Base-by-base conservation (phyloP, 2,329 filamentous ascomycete species). In the Colletotrichum lini region DNA sequence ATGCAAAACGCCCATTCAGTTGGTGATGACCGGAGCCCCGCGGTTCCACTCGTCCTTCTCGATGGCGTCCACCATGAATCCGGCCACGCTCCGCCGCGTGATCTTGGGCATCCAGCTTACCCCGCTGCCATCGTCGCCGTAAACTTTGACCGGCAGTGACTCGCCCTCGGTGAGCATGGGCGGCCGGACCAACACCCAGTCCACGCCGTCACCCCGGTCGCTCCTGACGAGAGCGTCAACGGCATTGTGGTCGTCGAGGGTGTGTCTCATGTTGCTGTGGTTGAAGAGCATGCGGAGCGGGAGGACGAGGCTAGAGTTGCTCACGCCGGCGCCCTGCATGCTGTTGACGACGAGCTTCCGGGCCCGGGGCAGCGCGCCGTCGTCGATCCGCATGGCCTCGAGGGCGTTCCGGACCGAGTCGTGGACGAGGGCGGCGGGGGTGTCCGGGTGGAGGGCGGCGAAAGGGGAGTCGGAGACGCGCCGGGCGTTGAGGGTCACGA, bases 321-420 rank as follows among this genome's bases (percentile, higher is more conserved):
- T 88, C 40, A 80, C 77, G 0, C 84, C 86, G 1, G 84, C 82
- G 13, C 88, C 88, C 71, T 86, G 84, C 1, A 85, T 83, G 15
- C 84, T 86, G 77, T 89, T 83, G 58, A 87, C 79, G 35, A 89
- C 80, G 2, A 88, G 74, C 62, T 86, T 87, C 9, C 53, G 67
- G 35, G 18, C 35, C 57, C 72, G 60, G 12, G 81, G 78, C 0
- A 76, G 76, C 30, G 8, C 7, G 30, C 30, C 30, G 30, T 35
- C 8, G 58, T 79, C 78, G 21, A 79, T 76, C 61, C 81, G 78
- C 81, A 85, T 84, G 4, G 76, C 78, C 0, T 77, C 72, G 15
- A 84, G 73, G 3, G 82, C 73, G 54, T 83, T 82, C 26, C 75
- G 76, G 18, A 83, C 79, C 18, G 82, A 79, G 66, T 84, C 81